phyloP scores from a whole-genome alignment of 2,329 filamentous ascomycete genomes.

The Myotisia sp. region DNA sequence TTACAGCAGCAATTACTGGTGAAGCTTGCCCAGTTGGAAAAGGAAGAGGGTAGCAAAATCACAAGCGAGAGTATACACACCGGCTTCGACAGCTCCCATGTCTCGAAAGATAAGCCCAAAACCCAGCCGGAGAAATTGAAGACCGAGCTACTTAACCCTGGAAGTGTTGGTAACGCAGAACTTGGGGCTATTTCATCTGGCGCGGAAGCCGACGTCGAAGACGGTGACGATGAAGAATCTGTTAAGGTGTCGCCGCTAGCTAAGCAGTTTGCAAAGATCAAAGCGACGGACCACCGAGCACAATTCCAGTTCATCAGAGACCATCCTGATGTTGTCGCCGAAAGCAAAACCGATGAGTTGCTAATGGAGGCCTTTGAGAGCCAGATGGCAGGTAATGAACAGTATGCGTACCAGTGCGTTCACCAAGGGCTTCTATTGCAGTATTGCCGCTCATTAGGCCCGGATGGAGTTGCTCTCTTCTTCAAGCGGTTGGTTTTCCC shows the following conservation, averaged over 20 bases:
- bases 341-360: slow-evolving; percentile 80
- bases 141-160: slow-evolving; percentile 66
- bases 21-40: slow-evolving; percentile 70
- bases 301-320: slow-evolving; percentile 63
- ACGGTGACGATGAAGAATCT: slow-evolving; percentile 51
- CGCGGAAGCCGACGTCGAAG: slow-evolving; percentile 44
- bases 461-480: slow-evolving; percentile 78
- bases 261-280: slow-evolving; percentile 70
- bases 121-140: slow-evolving; percentile 31
- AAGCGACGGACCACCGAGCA: slow-evolving; percentile 55
- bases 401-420: slow-evolving; percentile 72
- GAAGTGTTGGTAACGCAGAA: slow-evolving; percentile 21
- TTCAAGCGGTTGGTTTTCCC: slow-evolving; percentile 56
- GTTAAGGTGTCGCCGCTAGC: slow-evolving; percentile 63
- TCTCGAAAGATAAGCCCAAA: slow-evolving; percentile 44
- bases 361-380: slow-evolving; percentile 85
- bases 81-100: slow-evolving; percentile 76
- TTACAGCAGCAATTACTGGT: slow-evolving; percentile 60
- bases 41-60: slow-evolving; percentile 75
- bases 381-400: slow-evolving; percentile 60
- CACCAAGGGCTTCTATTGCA: slow-evolving; percentile 87
- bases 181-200: slow-evolving; percentile 37
- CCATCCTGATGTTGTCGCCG: slow-evolving; percentile 63
- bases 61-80: slow-evolving; percentile 81
- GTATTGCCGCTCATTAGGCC: slow-evolving; percentile 81